phyloP scores from a whole-genome alignment of 257 asterid species.

The Jaltomata sinuosa region DNA sequence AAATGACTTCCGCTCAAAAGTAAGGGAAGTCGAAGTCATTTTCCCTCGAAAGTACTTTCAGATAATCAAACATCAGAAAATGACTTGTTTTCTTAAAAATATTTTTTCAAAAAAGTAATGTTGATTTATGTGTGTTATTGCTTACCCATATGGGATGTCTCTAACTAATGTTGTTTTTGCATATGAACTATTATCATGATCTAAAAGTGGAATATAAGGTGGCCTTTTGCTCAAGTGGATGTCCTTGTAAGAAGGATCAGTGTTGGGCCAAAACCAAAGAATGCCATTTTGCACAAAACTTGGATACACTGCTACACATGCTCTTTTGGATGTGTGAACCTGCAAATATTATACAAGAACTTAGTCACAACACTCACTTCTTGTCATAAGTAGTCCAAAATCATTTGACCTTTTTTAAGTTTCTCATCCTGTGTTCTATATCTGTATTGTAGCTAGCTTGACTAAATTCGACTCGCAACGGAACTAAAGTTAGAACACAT shows the following conservation, averaged over 20 bases:
- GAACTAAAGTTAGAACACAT: too few relatives aligned
- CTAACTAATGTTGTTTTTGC: constrained; percentile 39
- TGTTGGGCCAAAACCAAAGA: constrained; percentile 91
- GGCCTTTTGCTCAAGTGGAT: constrained; percentile 48
- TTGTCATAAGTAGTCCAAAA: too few relatives aligned
- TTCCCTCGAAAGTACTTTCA: background rate
- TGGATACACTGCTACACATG: constrained; percentile 80
- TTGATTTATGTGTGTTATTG: background rate
- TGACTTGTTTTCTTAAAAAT: background rate
- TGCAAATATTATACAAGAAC: constrained; percentile 9
- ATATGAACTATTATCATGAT: constrained; percentile 45
- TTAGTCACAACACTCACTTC: too few relatives aligned
- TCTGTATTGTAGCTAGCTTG: too few relatives aligned
- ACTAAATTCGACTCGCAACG: too few relatives aligned
- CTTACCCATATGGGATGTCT: constrained; percentile 78
- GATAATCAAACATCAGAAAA: background rate
- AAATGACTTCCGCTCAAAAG: background rate
- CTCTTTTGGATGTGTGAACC: constrained; percentile 70
- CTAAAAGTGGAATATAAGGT: constrained; percentile 58
- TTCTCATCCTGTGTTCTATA: too few relatives aligned
- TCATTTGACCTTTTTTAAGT: too few relatives aligned
- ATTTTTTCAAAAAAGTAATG: background rate
- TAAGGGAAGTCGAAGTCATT: background rate
- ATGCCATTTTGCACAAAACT: constrained; percentile 67
- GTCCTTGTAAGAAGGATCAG: constrained; percentile 53